These are phyloP conservation scores for Larix sibirica DNA, from an alignment of 83 land plant species.

Conservation along the genomic window DNA sequence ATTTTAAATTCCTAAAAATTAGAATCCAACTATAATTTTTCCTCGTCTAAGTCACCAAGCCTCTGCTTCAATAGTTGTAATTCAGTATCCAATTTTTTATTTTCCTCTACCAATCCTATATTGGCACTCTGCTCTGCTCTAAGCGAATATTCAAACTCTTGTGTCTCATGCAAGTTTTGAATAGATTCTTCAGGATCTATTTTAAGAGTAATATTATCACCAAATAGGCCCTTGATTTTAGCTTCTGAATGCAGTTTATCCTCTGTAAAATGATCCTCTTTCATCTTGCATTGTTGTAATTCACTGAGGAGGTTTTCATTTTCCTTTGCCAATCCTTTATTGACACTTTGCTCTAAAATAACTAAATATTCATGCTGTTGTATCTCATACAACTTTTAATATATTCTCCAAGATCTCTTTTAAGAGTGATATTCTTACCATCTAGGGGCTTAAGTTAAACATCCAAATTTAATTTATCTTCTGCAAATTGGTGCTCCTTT, in stretches of 20 bases:
- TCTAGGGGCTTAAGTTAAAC: not conserved
- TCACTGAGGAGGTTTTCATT: slow-evolving; percentile 1
- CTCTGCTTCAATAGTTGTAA: not conserved
- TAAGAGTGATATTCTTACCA: slow-evolving; percentile 2
- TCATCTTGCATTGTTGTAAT: not conserved
- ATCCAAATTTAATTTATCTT: not conserved
- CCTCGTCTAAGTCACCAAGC: not conserved
- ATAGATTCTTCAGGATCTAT: not conserved
- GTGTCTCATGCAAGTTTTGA: not conserved
- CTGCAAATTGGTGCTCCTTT: not conserved
- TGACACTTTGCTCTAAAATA: slow-evolving; percentile 3
- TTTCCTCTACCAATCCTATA: slow-evolving; percentile 5
- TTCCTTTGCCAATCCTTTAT: slow-evolving; percentile 7
- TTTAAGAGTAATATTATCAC: slow-evolving; percentile 9
- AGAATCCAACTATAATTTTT: not conserved
- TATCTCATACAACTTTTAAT: not conserved
- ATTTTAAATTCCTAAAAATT: not conserved
- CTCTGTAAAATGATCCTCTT: not conserved
- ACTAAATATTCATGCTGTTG: not conserved
- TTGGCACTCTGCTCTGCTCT: slow-evolving; percentile 11
- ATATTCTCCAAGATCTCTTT: not conserved
- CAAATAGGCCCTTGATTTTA: not conserved
- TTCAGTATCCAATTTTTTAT: not conserved
- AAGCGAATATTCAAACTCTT: not conserved
- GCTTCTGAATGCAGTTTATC: not conserved